Conservation (phyloP, 805 yeast species). For the Ogataea saltuana region DNA sequence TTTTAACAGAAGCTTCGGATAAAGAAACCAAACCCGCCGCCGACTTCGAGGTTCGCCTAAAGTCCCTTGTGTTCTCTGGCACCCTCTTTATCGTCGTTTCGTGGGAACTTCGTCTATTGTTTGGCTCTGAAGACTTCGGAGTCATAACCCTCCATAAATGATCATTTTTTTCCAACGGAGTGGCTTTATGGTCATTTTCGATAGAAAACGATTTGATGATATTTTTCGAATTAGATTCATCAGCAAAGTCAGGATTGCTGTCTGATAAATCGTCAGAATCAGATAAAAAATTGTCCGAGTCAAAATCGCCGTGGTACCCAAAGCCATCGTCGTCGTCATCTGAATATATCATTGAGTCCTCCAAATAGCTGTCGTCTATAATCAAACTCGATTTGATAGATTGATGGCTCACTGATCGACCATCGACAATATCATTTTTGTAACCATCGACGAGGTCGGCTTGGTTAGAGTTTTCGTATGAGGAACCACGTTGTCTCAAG, state of each 20-base stretch:
- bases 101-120: no score
- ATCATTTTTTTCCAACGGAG: no score
- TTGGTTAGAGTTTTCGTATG: no score
- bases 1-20: constrained; percentile 1
- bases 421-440: not conserved
- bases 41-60: constrained; percentile 14
- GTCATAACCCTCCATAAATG: no score
- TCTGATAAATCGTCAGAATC: constrained; percentile 26
- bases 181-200: no score
- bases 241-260: constrained; percentile 13
- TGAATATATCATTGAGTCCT: constrained; percentile 14
- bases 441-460: not conserved
- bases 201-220: not conserved
- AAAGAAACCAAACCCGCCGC: constrained; percentile 9
- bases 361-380: constrained; percentile 30
- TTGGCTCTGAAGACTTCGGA: no score
- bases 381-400: constrained; percentile 22
- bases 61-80: constrained; percentile 15
- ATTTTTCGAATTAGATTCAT: not conserved
- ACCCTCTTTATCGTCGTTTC: not conserved
- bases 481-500: no score
- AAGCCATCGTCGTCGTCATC: constrained; percentile 14
- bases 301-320: constrained; percentile 22
- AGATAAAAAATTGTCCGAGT: constrained; percentile 31
- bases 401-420: not conserved